Percentiles rank a stretch among this genome's conserved stretches.
phyloP scores from a whole-genome alignment of 1,139 yeast genomes.

The Blastobotrys arbuscula region DNA sequence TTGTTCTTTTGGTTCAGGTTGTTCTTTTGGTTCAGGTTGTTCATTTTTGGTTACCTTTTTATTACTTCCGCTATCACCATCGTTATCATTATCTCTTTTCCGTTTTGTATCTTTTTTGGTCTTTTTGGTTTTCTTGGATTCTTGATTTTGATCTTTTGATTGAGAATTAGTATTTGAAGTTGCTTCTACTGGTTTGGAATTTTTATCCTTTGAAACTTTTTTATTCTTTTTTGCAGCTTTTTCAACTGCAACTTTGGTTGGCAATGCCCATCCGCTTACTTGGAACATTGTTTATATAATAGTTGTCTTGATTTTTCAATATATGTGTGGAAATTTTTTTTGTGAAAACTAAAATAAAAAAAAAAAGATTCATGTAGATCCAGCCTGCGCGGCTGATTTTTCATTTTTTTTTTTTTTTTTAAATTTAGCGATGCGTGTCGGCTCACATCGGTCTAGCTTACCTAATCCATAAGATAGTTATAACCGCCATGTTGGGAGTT shows the following conservation, averaged over 20 bases:
- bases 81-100: slow-evolving; percentile 11
- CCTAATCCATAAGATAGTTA: no score
- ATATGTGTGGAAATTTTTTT: no score
- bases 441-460: no score
- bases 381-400: not conserved
- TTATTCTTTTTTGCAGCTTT: slow-evolving; percentile 14
- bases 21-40: not conserved
- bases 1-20: slow-evolving; percentile 3
- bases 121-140: slow-evolving; percentile 17
- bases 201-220: slow-evolving; percentile 18
- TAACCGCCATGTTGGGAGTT: no score
- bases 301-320: not conserved
- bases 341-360: not conserved
- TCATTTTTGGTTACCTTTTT: not conserved
- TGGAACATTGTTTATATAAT: slow-evolving; percentile 44
- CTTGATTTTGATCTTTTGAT: slow-evolving; percentile 17
- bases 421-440: no score
- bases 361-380: not conserved
- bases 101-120: slow-evolving; percentile 24
- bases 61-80: not conserved
- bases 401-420: no score
- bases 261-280: slow-evolving; percentile 78
- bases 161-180: slow-evolving; percentile 11
- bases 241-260: slow-evolving; percentile 45
- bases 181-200: slow-evolving; percentile 8